phyloP scores from a whole-genome alignment of 768 basidiomycete species.

The Leccinum subtestaceum region DNA sequence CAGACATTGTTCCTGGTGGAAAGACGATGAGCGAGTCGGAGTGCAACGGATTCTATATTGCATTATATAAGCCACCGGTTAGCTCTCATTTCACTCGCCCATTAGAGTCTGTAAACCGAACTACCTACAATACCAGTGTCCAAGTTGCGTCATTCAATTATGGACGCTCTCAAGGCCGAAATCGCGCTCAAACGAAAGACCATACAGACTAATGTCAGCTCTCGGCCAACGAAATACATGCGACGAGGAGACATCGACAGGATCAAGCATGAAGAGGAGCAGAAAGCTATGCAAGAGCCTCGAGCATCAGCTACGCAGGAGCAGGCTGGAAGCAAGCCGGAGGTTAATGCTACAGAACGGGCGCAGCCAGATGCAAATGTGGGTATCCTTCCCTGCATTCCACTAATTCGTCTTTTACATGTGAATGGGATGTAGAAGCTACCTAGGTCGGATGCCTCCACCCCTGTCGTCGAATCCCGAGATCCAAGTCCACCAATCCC shows the following conservation, averaged over 20 bases:
- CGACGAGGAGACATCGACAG: conserved; percentile 87
- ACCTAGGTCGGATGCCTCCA: conserved; percentile 41
- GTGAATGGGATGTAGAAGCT: conserved; percentile 47
- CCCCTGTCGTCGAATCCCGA: conserved; percentile 32
- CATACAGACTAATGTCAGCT: conserved; percentile 43
- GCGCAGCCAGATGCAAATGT: conserved; percentile 41
- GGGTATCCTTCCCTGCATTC: conserved; percentile 26
- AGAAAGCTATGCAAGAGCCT: conserved; percentile 29
- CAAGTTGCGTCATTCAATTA: no score
- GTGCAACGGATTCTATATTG: conserved; percentile 34
- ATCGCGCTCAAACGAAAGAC: conserved; percentile 86
- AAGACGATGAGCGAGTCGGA: conserved; percentile 29
- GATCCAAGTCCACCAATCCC: conserved; percentile 41
- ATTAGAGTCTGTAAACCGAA: no score
- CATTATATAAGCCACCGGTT: conserved; percentile 24
- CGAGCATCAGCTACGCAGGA: conserved; percentile 34
- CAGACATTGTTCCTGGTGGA: conserved; percentile 59
- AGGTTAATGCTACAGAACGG: conserved; percentile 18
- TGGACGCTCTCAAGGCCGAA: conserved; percentile 91
- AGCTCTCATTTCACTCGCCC: neutral
- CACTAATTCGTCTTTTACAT: conserved; percentile 33
- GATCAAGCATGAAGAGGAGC: conserved; percentile 47
- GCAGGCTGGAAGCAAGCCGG: conserved; percentile 18
- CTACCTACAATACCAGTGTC: neutral
- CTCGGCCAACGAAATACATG: conserved; percentile 82